A percentile compares a stretch with the other conserved stretches of the same genome.
phyloP scores from a whole-genome alignment of 2,329 filamentous ascomycete species.

The Exophiala mesophila region DNA sequence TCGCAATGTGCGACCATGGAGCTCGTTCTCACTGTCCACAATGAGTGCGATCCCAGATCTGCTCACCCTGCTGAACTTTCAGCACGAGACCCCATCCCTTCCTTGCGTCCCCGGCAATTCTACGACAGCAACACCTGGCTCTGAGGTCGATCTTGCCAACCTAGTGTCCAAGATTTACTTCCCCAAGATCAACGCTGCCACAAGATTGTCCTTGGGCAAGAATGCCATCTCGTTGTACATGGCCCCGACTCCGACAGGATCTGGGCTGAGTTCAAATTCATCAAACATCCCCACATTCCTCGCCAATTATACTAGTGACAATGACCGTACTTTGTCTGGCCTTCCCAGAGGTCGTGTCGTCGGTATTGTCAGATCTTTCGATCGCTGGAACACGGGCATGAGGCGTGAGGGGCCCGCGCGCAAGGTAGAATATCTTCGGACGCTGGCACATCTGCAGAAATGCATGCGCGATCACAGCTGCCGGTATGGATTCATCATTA shows the following conservation, averaged over 20 bases:
- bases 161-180: slow-evolving; percentile 76
- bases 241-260: slow-evolving; percentile 32
- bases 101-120: slow-evolving; percentile 40
- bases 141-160: slow-evolving; percentile 67
- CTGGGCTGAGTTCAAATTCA: slow-evolving; percentile 33
- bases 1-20: slow-evolving; percentile 80
- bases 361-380: slow-evolving; percentile 84
- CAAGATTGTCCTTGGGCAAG: slow-evolving; percentile 67
- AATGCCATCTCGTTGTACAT: slow-evolving; percentile 50
- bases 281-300: slow-evolving; percentile 48
- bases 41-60: slow-evolving; percentile 71
- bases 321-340: slow-evolving; percentile 44
- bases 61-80: slow-evolving; percentile 65
- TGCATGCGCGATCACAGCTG: slow-evolving; percentile 91
- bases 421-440: slow-evolving; percentile 82
- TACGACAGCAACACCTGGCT: slow-evolving; percentile 66
- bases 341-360: slow-evolving; percentile 61
- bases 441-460: slow-evolving; percentile 78
- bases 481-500: slow-evolving; percentile 93
- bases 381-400: slow-evolving; percentile 95
- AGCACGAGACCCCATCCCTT: slow-evolving; percentile 59
- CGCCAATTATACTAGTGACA: slow-evolving; percentile 50
- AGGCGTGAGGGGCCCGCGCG: slow-evolving; percentile 77
- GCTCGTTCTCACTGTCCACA: slow-evolving; percentile 66
- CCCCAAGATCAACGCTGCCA: slow-evolving; percentile 79